phyloP scores from a whole-genome alignment of 352 stramenopile species.

The Globisporangium spiculum region DNA sequence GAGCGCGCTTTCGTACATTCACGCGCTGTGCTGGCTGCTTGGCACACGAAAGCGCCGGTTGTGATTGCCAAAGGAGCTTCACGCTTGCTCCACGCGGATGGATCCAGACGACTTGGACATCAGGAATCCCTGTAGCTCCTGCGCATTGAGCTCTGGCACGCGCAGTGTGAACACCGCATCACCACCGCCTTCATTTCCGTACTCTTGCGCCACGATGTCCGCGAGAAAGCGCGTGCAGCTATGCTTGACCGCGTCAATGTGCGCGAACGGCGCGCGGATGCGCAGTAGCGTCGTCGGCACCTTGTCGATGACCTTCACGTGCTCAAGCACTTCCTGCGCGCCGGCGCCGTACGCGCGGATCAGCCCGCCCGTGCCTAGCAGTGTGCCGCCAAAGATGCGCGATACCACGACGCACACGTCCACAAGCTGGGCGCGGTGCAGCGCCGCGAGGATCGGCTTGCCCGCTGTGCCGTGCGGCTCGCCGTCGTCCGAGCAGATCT shows the following conservation, averaged over 20 bases:
- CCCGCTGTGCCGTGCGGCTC: constrained; percentile 74
- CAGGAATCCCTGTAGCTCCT: constrained; percentile 37
- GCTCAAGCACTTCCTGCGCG: constrained; percentile 52
- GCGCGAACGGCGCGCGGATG: constrained; percentile 30
- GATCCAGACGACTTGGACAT: constrained; percentile 45
- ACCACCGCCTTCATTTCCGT: constrained; percentile 4
- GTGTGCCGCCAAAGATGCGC: constrained; percentile 69
- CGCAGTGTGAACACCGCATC: constrained; percentile 42
- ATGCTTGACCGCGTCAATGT: constrained; percentile 49
- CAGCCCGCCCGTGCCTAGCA: constrained; percentile 67
- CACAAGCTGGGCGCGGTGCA: constrained; percentile 60
- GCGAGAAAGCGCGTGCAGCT: constrained; percentile 37
- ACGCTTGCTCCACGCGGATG: constrained; percentile 17
- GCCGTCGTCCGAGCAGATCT: constrained; percentile 70
- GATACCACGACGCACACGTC: constrained; percentile 76
- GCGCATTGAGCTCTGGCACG: constrained; percentile 29
- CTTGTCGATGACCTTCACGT: constrained; percentile 50
- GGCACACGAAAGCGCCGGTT: not conserved
- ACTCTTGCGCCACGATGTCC: constrained; percentile 43
- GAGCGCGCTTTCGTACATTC: not conserved
- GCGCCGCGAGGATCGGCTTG: constrained; percentile 52
- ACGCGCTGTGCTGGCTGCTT: not conserved
- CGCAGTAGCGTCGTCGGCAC: constrained; percentile 39
- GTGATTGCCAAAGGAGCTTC: not conserved
- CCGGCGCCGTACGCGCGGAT: constrained; percentile 68